Conservation (phyloP, 495 filamentous ascomycete species). For the Trichoderma erinaceum region DNA sequence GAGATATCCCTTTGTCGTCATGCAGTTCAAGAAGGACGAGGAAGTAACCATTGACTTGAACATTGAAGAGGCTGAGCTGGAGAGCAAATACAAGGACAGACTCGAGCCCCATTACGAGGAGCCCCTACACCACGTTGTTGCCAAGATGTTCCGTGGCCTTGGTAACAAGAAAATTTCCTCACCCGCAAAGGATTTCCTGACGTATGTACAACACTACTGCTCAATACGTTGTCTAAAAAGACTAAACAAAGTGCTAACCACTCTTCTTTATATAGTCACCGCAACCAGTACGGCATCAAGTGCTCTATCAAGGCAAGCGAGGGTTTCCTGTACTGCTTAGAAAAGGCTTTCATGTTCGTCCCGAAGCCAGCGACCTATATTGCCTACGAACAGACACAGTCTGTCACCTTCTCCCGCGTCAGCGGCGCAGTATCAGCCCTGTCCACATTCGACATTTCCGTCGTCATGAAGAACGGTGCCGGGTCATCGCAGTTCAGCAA, state of each 20-base stretch:
- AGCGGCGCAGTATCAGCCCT: conserved; percentile 89
- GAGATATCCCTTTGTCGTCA: conserved; percentile 95
- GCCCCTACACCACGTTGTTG: conserved; percentile 83
- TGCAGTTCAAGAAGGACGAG: conserved; percentile 98
- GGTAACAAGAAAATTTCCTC: conserved; percentile 89
- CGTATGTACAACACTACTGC: conserved; percentile 33
- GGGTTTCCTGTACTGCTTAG: conserved; percentile 91
- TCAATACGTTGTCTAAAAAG: conserved; percentile 14
- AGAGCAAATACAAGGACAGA: conserved; percentile 84
- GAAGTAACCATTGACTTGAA: conserved; percentile 96
- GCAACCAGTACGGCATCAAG: conserved; percentile 91
- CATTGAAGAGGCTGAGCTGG: conserved; percentile 81
- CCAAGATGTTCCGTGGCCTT: conserved; percentile 88
- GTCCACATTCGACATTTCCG: conserved; percentile 93
- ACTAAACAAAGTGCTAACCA: too few relatives aligned
- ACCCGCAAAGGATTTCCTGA: conserved; percentile 87
- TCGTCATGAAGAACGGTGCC: conserved; percentile 68
- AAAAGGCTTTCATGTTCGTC: conserved; percentile 98
- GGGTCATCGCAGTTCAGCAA: conserved; percentile 95
- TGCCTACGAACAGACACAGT: conserved; percentile 79
- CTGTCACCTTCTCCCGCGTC: conserved; percentile 92
- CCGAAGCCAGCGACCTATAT: conserved; percentile 98
- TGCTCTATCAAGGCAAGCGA: conserved; percentile 99
- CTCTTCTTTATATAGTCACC: conserved; percentile 52
- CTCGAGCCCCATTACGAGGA: conserved; percentile 83